Percentiles rank a stretch among this genome's conserved stretches.
Conservation (phyloP, 176 grass and related monocot genomes). For the Musa acuminata region DNA sequence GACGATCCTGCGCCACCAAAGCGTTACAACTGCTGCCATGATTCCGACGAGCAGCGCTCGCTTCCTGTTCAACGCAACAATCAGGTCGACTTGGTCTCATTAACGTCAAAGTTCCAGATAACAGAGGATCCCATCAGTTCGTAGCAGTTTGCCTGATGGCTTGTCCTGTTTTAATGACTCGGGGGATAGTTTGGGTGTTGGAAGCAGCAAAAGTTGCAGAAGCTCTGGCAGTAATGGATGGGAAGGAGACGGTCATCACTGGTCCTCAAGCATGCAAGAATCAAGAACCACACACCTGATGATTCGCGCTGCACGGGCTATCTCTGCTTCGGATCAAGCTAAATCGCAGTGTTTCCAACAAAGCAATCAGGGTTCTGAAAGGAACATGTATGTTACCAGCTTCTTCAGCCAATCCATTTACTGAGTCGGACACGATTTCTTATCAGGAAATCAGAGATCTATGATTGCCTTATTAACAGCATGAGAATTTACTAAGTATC, state of each 20-base stretch:
- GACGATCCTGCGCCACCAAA: neutral
- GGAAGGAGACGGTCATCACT: conserved; percentile 29
- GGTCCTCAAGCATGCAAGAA: too few relatives aligned
- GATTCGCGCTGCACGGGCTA: conserved; percentile 45
- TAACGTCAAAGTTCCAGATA: neutral
- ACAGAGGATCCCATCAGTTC: too few relatives aligned
- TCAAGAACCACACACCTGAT: too few relatives aligned
- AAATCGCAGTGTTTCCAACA: conserved; percentile 33
- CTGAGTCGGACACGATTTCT: too few relatives aligned
- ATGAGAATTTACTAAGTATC: too few relatives aligned
- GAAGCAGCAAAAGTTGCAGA: conserved; percentile 60
- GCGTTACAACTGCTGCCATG: neutral
- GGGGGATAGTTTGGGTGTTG: conserved; percentile 75
- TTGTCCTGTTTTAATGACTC: neutral
- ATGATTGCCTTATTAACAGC: too few relatives aligned
- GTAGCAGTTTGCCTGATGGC: too few relatives aligned
- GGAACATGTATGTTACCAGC: neutral
- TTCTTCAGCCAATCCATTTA: too few relatives aligned
- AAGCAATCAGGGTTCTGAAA: conserved; percentile 32
- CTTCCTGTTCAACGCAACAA: neutral
- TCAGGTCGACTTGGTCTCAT: neutral
- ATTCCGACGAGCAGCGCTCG: neutral
- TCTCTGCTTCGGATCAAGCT: conserved; percentile 55
- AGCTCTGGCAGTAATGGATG: conserved; percentile 22
- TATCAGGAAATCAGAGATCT: too few relatives aligned